Evolutionary conservation across 306 rosid genomes (phyloP), one percentile per base, ranked within the genome.

Genomic region (Inga leiocalycina): DNA sequence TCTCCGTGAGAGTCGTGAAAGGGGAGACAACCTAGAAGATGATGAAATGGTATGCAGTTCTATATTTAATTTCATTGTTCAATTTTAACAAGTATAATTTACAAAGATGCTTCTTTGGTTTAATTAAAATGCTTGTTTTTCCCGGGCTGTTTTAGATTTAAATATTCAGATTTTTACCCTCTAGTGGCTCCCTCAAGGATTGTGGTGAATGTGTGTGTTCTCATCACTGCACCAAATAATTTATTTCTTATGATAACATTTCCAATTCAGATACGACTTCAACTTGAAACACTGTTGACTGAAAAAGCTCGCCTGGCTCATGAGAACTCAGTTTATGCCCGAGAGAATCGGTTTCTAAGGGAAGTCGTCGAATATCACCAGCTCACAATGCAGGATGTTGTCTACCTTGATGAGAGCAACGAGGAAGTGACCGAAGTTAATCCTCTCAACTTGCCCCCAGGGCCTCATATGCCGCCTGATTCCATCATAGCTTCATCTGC

Each of bases 301-400:
- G 99, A 96, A 84, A 96, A 96, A 81, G 96, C 99, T 65, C 97
- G 99, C 49, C 84, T 96, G 89, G 98, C 99, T 12, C 92, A 91
- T 13, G 99, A 96, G 79, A 96, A 96, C 82, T 93, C 99, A 2
- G 90, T 92, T 17, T 93, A 84, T 81, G 97, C 99, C 48, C 92
- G 98, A 10, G 99, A 96, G 89, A 96, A 96, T 74, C 97, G 97
- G 70, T 96, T 96, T 88, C 85, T 96, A 3, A 83, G 98, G 89
- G 99, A 96, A 89, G 90, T 96, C 74, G 99, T 96, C 8, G 99
- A 96, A 81, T 96, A 93, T 79, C 98, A 96, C 84, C 99, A 96
- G 87, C 98, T 95, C 54, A 95, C 98, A 3, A 95, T 95, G 98
- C 98, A 95, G 83, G 99, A 95, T 82, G 99, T 95, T 45, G 89